These are phyloP conservation scores for Laetiporus sulphureus DNA, from an alignment of 1,284 basidiomycete species.

Conservation along the genomic window DNA sequence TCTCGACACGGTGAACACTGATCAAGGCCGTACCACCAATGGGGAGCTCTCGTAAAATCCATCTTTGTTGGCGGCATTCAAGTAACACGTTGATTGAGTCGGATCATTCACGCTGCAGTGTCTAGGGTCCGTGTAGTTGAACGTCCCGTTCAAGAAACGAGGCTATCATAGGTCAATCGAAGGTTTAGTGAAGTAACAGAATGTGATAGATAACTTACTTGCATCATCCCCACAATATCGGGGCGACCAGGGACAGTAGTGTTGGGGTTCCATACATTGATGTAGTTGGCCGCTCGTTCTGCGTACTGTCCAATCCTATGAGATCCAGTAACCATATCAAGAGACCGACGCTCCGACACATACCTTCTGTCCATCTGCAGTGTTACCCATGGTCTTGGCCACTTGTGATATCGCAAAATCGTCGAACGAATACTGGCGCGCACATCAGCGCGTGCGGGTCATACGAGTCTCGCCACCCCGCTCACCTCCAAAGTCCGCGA, in stretches of 20 bases:
- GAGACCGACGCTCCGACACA: slow-evolving; percentile 1
- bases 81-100: slow-evolving; percentile 47
- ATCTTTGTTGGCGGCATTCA: slow-evolving; percentile 49
- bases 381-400: slow-evolving; percentile 43
- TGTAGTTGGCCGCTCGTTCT: slow-evolving; percentile 48
- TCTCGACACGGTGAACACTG: neutral
- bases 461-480: neutral
- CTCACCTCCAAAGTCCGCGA: slow-evolving; percentile 52
- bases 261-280: slow-evolving; percentile 53
- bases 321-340: no score
- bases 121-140: slow-evolving; percentile 58
- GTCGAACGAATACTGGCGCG: slow-evolving; percentile 45
- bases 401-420: slow-evolving; percentile 64
- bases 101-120: slow-evolving; percentile 63
- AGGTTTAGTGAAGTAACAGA: neutral
- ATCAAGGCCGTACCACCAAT: slow-evolving; percentile 38
- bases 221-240: slow-evolving; percentile 43
- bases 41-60: slow-evolving; percentile 64
- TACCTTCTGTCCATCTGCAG: slow-evolving; percentile 43
- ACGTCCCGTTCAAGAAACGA: slow-evolving; percentile 51
- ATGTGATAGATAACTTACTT: slow-evolving; percentile 28
- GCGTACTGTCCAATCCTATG: slow-evolving; percentile 41
- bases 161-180: no score
- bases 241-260: slow-evolving; percentile 39
- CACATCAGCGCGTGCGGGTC: neutral